Percentiles rank a stretch among this genome's conserved stretches.
phyloP scores from a whole-genome alignment of 2,329 filamentous ascomycete genomes.

The Aspergillus melleus region DNA sequence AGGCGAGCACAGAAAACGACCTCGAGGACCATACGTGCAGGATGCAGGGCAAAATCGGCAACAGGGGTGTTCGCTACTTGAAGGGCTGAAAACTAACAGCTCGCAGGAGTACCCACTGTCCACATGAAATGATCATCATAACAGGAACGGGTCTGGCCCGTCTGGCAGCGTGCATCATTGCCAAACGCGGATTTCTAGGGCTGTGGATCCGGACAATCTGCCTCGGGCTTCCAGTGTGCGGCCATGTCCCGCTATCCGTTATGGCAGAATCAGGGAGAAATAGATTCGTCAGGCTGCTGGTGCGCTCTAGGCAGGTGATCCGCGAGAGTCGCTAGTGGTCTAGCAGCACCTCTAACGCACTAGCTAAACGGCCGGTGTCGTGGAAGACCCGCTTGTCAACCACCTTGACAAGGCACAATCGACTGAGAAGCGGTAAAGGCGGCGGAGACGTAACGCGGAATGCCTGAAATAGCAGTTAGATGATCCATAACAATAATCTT shows the following conservation, averaged over 20 bases:
- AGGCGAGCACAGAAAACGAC: no score
- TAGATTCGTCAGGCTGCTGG: no score
- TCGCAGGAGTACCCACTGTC: no score
- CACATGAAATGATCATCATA: no score
- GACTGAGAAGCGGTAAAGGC: not conserved
- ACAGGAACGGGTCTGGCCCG: no score
- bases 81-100: no score
- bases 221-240: not conserved
- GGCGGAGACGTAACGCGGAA: not conserved
- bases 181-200: not conserved
- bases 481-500: not conserved
- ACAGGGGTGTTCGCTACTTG: no score
- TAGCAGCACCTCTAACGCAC: not conserved
- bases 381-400: not conserved
- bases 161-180: no score
- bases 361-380: not conserved
- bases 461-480: not conserved
- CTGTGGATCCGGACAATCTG: not conserved
- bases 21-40: no score
- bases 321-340: not conserved
- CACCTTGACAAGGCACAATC: not conserved
- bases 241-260: not conserved
- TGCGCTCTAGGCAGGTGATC: no score
- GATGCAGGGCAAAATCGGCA: no score
- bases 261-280: no score